Base-by-base conservation (phyloP, 78 protist genomes). In the Isochrysis galbana region DNA sequence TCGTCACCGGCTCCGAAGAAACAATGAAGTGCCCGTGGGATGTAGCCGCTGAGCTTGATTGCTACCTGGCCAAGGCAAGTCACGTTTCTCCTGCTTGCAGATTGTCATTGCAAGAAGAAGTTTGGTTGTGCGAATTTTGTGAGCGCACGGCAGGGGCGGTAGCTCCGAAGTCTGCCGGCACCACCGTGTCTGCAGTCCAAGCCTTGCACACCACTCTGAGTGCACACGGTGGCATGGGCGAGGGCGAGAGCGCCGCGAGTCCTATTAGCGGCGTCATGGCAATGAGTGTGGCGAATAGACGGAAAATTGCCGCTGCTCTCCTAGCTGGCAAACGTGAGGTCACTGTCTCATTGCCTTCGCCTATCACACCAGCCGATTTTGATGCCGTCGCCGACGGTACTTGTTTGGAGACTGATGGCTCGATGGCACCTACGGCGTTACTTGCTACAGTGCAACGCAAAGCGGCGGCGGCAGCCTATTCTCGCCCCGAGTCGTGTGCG, bases 51-150 rank as follows among this genome's bases (percentile, higher is more conserved):
- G 94, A 95, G 69, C 32, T 82, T 29, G 51, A 0, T 1, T 22
- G n/a, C 41, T 95, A 93, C 88, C 23, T 91, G 34, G 0, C 34
- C 38, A 72, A 84, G 77, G 19, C 0, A 36, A 0, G 21, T 17
- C 94, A 91, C 93, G 95, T 94, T 42, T 82, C 95, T 21, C 67
- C 93, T 26, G 82, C 26, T 74, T 95, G 95, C 87, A 80, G 95
- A 10, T 90, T 95, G 23, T 0, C 44, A 26, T 26, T 29, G 34
- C 54, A 26, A 26, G 94, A 95, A 82, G 93, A 93, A 90, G 46
- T 55, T 32, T 51, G 29, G 72, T 54, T 93, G n/a, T 74, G n/a
- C n/a, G n/a, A n/a, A n/a, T n/a, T n/a, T n/a, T n/a, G n/a, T n/a
- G n/a, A n/a, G n/a, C n/a, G n/a, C n/a, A n/a, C n/a, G n/a, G n/a